phyloP scores from a whole-genome alignment of 495 filamentous ascomycete species.

The Penicillium ochrochloron region DNA sequence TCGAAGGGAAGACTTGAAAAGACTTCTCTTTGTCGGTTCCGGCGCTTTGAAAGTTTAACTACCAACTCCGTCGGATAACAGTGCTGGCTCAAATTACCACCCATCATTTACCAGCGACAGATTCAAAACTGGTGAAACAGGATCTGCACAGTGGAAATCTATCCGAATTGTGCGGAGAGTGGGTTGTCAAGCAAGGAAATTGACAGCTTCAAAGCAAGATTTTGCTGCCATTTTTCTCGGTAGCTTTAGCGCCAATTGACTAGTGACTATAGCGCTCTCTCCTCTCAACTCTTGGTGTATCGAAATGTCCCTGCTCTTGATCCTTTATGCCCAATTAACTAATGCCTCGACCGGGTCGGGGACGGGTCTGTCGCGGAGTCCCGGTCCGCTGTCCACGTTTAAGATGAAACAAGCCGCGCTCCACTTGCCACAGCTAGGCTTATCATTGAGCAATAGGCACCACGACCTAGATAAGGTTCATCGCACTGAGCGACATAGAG shows the following conservation, averaged over 20 bases:
- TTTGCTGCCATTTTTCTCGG: background rate
- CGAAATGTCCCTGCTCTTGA: background rate
- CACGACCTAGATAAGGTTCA: constrained; percentile 23
- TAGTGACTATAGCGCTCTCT: background rate
- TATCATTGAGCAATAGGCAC: constrained; percentile 2
- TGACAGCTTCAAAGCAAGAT: constrained; percentile 2
- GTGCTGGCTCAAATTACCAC: background rate
- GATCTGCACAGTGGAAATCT: constrained; percentile 9
- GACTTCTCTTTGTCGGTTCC: constrained; percentile 15
- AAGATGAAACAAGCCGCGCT: constrained; percentile 29
- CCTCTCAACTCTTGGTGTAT: background rate
- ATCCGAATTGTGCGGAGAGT: constrained; percentile 5
- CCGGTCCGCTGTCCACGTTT: constrained; percentile 20
- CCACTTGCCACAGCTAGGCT: constrained; percentile 17
- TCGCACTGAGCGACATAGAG: background rate
- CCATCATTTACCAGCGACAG: background rate
- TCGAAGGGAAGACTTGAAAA: background rate
- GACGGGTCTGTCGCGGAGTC: background rate
- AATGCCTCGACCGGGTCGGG: constrained; percentile 10
- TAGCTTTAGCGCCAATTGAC: background rate
- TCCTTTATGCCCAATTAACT: background rate
- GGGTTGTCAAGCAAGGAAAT: background rate
- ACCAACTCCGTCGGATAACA: background rate
- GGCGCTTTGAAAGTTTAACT: constrained; percentile 5
- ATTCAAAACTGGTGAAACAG: constrained; percentile 11